Evolutionary conservation across 805 yeast genomes (phyloP).

Genomic region (Saturnispora ahearnii): DNA sequence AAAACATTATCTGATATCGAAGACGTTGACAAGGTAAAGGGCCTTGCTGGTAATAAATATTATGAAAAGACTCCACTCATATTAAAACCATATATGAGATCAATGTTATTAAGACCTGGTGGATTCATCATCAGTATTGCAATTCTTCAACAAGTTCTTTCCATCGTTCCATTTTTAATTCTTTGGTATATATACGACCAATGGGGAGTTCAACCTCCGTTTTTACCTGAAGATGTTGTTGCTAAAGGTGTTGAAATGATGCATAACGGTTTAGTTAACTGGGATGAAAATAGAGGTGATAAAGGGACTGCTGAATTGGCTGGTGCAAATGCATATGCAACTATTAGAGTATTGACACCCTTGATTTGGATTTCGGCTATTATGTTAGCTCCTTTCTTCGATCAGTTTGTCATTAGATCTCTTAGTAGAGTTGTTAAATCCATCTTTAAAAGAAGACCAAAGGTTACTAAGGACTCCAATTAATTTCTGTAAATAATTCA

Average conservation of each 20-base stretch:
- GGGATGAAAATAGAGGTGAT: constrained; percentile 23
- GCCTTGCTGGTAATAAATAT: constrained; percentile 24
- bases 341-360: constrained; percentile 22
- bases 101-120: constrained; percentile 25
- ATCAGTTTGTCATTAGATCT: constrained; percentile 26
- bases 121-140: constrained; percentile 38
- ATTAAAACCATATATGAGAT: constrained; percentile 26
- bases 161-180: constrained; percentile 42
- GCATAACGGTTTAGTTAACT: constrained; percentile 28
- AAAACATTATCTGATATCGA: constrained; percentile 16
- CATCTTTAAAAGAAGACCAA: constrained; percentile 13
- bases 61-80: constrained; percentile 25
- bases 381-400: constrained; percentile 29
- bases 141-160: constrained; percentile 44
- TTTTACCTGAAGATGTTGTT: constrained; percentile 41
- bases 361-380: constrained; percentile 26
- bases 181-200: constrained; percentile 44
- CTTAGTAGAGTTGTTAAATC: constrained; percentile 18
- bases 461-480: neutral
- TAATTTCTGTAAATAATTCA: neutral
- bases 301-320: constrained; percentile 22
- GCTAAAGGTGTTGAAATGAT: constrained; percentile 39
- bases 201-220: constrained; percentile 34
- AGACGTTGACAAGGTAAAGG: constrained; percentile 17
- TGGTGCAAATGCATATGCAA: constrained; percentile 31